Conservation (phyloP, 805 yeast genomes). For the Monosporozyma yasuniensis region DNA sequence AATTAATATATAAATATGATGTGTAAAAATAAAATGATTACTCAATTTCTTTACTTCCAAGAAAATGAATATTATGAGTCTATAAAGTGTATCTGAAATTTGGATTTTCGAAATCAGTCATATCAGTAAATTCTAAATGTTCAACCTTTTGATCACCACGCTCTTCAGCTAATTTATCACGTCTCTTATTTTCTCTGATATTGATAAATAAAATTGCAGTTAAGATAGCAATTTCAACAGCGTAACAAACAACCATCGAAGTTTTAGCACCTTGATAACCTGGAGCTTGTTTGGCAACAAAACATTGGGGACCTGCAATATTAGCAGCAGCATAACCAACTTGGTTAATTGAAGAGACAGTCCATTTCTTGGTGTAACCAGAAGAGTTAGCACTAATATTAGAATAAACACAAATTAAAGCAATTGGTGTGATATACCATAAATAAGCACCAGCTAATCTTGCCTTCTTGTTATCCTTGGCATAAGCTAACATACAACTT, state of each 20-base stretch:
- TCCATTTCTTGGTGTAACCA: conserved; percentile 66
- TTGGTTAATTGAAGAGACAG: conserved; percentile 48
- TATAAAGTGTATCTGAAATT: conserved; percentile 31
- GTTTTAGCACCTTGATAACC: conserved; percentile 47
- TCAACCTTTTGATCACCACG: conserved; percentile 20
- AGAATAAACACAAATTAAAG: conserved; percentile 30
- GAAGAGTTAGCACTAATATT: conserved; percentile 45
- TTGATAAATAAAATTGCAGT: conserved; percentile 24
- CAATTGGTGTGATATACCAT: conserved; percentile 30
- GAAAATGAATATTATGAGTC: background rate
- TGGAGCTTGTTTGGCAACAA: conserved; percentile 51
- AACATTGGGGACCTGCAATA: conserved; percentile 67
- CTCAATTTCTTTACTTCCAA: background rate
- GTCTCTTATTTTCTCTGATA: conserved; percentile 34
- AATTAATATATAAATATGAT: background rate
- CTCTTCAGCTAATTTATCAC: conserved; percentile 27
- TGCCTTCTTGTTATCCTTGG: conserved; percentile 27
- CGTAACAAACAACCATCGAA: conserved; percentile 42
- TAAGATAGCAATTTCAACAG: conserved; percentile 33
- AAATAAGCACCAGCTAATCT: conserved; percentile 33
- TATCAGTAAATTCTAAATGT: conserved; percentile 33
- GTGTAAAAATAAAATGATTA: background rate
- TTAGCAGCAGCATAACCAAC: conserved; percentile 62
- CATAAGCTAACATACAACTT: conserved; percentile 38
- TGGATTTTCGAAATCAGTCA: conserved; percentile 39